Percentiles rank a stretch among this genome's conserved stretches.
Conservation (phyloP, 2,329 filamentous ascomycete species). For the Fusarium sacchari region DNA sequence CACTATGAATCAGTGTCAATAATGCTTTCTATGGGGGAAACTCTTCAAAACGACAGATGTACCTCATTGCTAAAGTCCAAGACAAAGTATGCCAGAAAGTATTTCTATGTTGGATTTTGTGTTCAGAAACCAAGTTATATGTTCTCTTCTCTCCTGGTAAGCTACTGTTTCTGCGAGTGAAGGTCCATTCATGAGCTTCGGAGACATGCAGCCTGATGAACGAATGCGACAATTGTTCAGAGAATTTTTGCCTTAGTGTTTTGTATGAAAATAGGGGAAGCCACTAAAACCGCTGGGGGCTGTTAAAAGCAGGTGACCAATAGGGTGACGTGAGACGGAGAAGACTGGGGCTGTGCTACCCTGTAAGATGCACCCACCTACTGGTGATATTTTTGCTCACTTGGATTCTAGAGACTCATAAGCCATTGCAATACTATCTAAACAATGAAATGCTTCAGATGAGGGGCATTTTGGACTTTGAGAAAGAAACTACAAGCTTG, state of each 20-base stretch:
- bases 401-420: not conserved
- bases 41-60: not conserved
- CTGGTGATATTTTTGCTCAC: not conserved
- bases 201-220: not conserved
- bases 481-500: too few relatives aligned
- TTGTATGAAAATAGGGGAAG: not conserved
- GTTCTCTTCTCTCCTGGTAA: not conserved
- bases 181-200: not conserved
- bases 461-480: too few relatives aligned
- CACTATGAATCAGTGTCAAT: not conserved
- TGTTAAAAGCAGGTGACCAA: not conserved
- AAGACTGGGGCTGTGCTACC: not conserved
- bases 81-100: not conserved
- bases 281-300: not conserved
- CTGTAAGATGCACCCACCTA: not conserved
- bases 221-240: not conserved
- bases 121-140: not conserved
- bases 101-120: not conserved
- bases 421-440: too few relatives aligned
- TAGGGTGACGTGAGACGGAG: not conserved
- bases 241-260: not conserved
- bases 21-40: not conserved
- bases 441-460: too few relatives aligned
- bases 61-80: not conserved
- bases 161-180: not conserved